Percentiles rank a stretch among this genome's conserved stretches.
Evolutionary conservation across 2,329 filamentous ascomycete genomes (phyloP).

Genomic region (Colletotrichum navitas): DNA sequence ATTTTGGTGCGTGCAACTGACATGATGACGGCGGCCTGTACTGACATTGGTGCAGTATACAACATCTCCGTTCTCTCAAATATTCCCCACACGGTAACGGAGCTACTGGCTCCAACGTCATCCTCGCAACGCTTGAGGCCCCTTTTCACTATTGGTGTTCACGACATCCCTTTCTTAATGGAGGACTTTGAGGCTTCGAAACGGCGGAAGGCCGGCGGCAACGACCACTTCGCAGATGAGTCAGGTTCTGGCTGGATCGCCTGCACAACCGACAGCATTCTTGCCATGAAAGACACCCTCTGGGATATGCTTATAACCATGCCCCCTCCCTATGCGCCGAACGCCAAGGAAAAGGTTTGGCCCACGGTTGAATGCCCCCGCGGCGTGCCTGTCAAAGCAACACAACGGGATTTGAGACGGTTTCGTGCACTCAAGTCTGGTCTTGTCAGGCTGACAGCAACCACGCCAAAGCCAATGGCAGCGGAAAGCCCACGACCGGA

Average conservation of each 20-base stretch:
- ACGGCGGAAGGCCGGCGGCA: constrained; percentile 52
- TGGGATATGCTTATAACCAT: constrained; percentile 93
- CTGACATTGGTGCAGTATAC: constrained; percentile 74
- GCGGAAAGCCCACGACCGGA: constrained; percentile 48
- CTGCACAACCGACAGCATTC: constrained; percentile 94
- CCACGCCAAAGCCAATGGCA: constrained; percentile 30
- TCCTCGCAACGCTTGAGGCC: constrained; percentile 78
- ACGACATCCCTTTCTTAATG: constrained; percentile 87
- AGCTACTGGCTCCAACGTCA: constrained; percentile 74
- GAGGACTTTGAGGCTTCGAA: constrained; percentile 67
- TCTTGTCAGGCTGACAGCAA: constrained; percentile 62
- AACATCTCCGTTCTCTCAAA: constrained; percentile 93
- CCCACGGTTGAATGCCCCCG: constrained; percentile 78
- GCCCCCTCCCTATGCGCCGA: constrained; percentile 71
- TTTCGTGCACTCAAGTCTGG: constrained; percentile 78
- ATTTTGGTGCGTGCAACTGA: constrained; percentile 76
- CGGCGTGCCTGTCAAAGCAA: constrained; percentile 80
- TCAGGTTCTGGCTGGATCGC: constrained; percentile 84
- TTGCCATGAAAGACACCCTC: constrained; percentile 85
- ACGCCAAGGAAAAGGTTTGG: constrained; percentile 75
- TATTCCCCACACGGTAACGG: constrained; percentile 79
- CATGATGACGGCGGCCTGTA: background rate
- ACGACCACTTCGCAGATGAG: constrained; percentile 59
- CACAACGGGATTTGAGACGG: constrained; percentile 88
- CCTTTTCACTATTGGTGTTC: constrained; percentile 93